phyloP scores from a whole-genome alignment of 805 yeast species.

The Komagataella kurtzmanii region DNA sequence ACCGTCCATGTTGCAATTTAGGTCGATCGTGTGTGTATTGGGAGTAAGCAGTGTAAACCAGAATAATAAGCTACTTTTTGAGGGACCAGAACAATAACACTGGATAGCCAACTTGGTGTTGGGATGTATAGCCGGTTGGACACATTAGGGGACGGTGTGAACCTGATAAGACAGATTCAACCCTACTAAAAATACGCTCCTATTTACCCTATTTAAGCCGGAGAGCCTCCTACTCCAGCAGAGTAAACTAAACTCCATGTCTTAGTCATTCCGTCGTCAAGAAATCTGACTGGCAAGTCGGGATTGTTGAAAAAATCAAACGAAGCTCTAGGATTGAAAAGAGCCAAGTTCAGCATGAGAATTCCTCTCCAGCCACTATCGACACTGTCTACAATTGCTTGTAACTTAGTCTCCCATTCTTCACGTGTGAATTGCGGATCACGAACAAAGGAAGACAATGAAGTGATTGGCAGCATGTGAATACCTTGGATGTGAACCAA shows the following conservation, averaged over 20 bases:
- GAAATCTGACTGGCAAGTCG: constrained; percentile 36
- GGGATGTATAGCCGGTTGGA: background rate
- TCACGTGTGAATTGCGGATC: constrained; percentile 38
- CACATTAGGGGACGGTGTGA: background rate
- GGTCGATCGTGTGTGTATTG: background rate
- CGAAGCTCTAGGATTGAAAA: constrained; percentile 52
- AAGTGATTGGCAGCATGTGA: constrained; percentile 65
- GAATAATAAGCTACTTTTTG: background rate
- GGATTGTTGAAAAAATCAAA: constrained; percentile 46
- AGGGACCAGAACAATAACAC: background rate
- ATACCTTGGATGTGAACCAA: constrained; percentile 67
- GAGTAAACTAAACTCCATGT: constrained; percentile 80
- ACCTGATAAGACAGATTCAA: background rate
- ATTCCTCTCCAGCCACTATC: constrained; percentile 66
- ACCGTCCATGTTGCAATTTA: background rate
- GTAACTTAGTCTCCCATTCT: constrained; percentile 48
- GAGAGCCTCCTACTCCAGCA: constrained; percentile 24
- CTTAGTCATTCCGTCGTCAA: constrained; percentile 77
- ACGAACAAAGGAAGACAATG: constrained; percentile 52
- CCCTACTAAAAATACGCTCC: background rate
- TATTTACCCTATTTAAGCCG: background rate
- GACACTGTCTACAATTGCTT: constrained; percentile 28
- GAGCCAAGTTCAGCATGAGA: constrained; percentile 60
- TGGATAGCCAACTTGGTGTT: background rate
- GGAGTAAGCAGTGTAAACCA: background rate